phyloP scores from a whole-genome alignment of 352 stramenopile species.

The Peronospora farinosa region DNA sequence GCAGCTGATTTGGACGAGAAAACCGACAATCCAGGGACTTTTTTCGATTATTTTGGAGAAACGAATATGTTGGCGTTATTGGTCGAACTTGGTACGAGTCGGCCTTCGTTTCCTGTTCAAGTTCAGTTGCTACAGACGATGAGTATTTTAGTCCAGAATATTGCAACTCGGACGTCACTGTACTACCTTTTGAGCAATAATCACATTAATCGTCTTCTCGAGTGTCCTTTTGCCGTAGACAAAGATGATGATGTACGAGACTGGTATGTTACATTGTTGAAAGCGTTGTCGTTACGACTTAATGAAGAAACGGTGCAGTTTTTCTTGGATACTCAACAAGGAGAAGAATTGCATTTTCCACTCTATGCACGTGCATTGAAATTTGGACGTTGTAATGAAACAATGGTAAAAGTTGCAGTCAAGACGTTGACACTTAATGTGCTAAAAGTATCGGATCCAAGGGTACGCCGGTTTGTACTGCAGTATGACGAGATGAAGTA shows the following conservation, averaged over 20 bases:
- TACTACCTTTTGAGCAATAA: conserved; percentile 96
- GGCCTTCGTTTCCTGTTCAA: conserved; percentile 65
- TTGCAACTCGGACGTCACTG: conserved; percentile 83
- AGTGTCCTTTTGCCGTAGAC: conserved; percentile 64
- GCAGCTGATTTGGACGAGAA: conserved; percentile 2
- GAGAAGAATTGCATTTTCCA: conserved; percentile 45
- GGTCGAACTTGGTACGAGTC: conserved; percentile 68
- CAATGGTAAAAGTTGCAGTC: conserved; percentile 81
- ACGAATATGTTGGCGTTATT: conserved; percentile 92
- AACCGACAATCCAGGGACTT: conserved; percentile 36
- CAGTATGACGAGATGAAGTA: conserved; percentile 69
- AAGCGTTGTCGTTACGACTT: conserved; percentile 78
- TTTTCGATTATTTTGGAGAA: conserved; percentile 97
- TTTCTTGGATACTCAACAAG: conserved; percentile 60
- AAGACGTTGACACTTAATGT: conserved; percentile 87
- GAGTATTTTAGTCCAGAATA: conserved; percentile 89
- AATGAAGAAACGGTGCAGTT: conserved; percentile 88
- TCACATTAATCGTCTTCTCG: conserved; percentile 90
- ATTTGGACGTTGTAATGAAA: conserved; percentile 69
- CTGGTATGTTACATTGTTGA: conserved; percentile 87
- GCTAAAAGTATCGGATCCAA: conserved; percentile 65
- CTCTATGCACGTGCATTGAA: conserved; percentile 65
- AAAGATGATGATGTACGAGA: conserved; percentile 80
- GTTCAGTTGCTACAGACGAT: conserved; percentile 91
- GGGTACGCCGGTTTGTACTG: conserved; percentile 71